Evolutionary conservation across 1,139 yeast species (phyloP), one percentile per base, ranked within the genome.

Genomic region (Suhomyces bribrorum): DNA sequence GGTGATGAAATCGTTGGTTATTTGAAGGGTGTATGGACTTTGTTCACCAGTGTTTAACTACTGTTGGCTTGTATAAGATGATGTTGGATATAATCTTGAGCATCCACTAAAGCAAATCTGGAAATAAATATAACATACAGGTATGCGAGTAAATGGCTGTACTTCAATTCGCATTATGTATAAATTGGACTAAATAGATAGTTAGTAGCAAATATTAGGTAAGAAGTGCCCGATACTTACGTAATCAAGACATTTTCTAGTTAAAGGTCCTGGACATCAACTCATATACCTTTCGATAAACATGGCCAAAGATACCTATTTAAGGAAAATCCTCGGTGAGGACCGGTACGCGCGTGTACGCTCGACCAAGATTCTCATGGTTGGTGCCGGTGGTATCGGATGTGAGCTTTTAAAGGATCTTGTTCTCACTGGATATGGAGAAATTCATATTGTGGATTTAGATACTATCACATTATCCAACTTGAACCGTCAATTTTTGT

Each of bases 361-460:
- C 22, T 40, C 45, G 15, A 55, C 85, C n/a, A 81, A 75, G 45
- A 89, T 92, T 14, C 68, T 94, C 32, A 71, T 94, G 68, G 96
- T 94, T 0, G 98, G 99, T 4, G 97, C 98, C 1, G 99, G 99
- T 20, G 99, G 99, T n/a, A 90, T 94, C 48, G 99, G 99, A 4
- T 94, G 97, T 61, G 99, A 94, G 61, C 68, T 94, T 29, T 69
- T 94, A 43, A 94, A 94, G 57, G 87, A 94, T 56, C 69, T 94
- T 37, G 81, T 89, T 6, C 65, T 90, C 47, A 75, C 88, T 49
- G 95, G 95, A 3, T 84, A 86, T 51, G 94, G 95, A 4, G 95
- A 87, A 53, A 84, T 94, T 39, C 96, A 90, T 54, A 76, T 94
- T 18, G 94, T 90, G 14, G 99, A 94, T 61, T 72, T 94, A 41